Conservation (phyloP, 805 yeast genomes). For the Kazachstania bromeliacearum region DNA sequence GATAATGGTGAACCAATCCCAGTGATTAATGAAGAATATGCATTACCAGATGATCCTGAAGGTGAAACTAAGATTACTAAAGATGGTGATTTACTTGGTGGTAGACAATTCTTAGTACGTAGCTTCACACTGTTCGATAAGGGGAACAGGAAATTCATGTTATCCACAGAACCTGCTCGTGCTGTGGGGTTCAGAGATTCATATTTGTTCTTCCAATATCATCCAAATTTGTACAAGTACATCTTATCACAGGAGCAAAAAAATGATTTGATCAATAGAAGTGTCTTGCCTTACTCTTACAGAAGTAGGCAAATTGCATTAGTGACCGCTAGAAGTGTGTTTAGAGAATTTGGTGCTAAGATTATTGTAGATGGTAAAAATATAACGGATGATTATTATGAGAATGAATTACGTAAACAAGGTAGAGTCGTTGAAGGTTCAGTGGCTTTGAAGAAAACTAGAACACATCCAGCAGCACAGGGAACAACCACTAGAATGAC, state of each 20-base stretch:
- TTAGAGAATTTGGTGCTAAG: slow-evolving; percentile 84
- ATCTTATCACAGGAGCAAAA: slow-evolving; percentile 71
- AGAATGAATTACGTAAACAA: slow-evolving; percentile 37
- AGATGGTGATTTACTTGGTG: slow-evolving; percentile 60
- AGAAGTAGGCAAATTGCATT: slow-evolving; percentile 83
- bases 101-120: slow-evolving; percentile 62
- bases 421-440: slow-evolving; percentile 28
- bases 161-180: slow-evolving; percentile 93
- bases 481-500: too few species aligned
- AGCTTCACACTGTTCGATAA: slow-evolving; percentile 47
- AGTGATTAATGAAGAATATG: slow-evolving; percentile 68
- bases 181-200: slow-evolving; percentile 91
- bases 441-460: slow-evolving; percentile 1
- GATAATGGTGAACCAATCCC: slow-evolving; percentile 59
- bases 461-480: neutral
- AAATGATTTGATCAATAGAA: slow-evolving; percentile 69
- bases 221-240: slow-evolving; percentile 63
- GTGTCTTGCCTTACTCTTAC: slow-evolving; percentile 78
- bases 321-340: slow-evolving; percentile 84
- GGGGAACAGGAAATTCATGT: slow-evolving; percentile 74
- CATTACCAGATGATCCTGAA: slow-evolving; percentile 61
- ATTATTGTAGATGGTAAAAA: slow-evolving; percentile 72
- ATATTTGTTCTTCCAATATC: slow-evolving; percentile 79
- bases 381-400: slow-evolving; percentile 84
- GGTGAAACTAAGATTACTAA: slow-evolving; percentile 68